Evolutionary conservation across 2,329 filamentous ascomycete species (phyloP), one percentile per base, ranked within the genome.

Genomic region (Apiospora saccharicola): DNA sequence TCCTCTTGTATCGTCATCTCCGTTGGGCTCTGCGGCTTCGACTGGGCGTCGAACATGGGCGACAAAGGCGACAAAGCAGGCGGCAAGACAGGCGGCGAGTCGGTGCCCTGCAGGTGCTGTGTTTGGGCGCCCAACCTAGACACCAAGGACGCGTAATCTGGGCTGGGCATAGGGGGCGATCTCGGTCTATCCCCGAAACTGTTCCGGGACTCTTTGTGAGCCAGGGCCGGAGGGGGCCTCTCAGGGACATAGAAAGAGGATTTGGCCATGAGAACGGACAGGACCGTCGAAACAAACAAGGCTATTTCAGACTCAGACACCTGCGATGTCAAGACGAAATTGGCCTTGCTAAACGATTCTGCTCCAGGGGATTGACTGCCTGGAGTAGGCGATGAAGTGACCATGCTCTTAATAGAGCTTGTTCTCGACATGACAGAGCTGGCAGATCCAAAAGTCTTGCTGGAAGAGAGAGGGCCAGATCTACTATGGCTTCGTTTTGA

Each of bases 311-410:
- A 77, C 19, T 87, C 85, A 10, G 83, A 87, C 3, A 90, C 90
- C 1, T 84, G 85, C 2, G 87, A 88, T 0, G 88, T 86, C 34
- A 92, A 83, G 13, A 90, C 82, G 75, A 88, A 90, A 77, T 91
- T 89, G 57, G 87, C 88, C 71, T 86, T 86, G 0, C 86, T 85
- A 37, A 88, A 84, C 0, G 82, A 74, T 2, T 64, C 57, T n/a
- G 57, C 57, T 6, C 34, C 57, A n/a, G 57, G 30, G 4, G 57
- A 64, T 10, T 64, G 57, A 34, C 34, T 64, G 34, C 34, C 57
- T 41, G 34, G 34, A 6, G 10, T 64, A 19, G 57, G 53, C 53
- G 53, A 64, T 8, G 57, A 64, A 41, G 57, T 34, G 1, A 64
- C 34, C 8, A 64, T 64, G 57, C 57, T 64, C 30, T 41, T 64